A percentile compares a stretch with the other conserved stretches of the same genome.
These are phyloP conservation scores for Coprinopsis sp. DNA, from an alignment of 768 basidiomycete species.

Conservation along the genomic window DNA sequence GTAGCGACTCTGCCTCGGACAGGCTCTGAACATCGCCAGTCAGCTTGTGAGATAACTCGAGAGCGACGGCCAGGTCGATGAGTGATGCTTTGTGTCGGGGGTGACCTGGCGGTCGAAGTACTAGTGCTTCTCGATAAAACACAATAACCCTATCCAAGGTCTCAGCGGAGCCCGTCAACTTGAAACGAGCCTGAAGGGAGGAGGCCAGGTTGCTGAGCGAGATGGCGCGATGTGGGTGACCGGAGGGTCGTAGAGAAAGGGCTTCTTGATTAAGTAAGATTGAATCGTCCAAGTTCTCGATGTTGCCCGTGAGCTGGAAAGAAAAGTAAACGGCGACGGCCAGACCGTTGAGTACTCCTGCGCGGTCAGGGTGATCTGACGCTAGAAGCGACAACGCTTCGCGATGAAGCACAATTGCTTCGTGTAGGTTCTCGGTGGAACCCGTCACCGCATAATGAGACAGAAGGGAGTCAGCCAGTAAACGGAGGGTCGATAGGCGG, in stretches of 20 bases:
- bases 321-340: background rate
- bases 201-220: background rate
- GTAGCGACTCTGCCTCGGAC: too few species aligned
- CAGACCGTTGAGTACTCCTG: background rate
- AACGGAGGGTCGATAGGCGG: too few species aligned
- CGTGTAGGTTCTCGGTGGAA: too few species aligned
- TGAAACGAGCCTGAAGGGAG: background rate
- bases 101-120: background rate
- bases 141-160: background rate
- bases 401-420: too few species aligned
- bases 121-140: background rate
- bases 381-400: too few species aligned
- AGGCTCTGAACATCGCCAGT: too few species aligned
- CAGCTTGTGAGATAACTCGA: too few species aligned
- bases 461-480: too few species aligned
- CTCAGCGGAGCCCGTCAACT: background rate
- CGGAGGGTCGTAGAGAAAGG: background rate
- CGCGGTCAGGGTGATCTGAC: slow-evolving; percentile 14
- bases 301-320: background rate
- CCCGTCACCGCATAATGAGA: too few species aligned
- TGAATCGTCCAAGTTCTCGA: background rate
- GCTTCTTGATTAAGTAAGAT: background rate
- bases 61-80: too few species aligned
- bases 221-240: background rate
- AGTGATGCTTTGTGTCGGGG: background rate